Conservation (phyloP, 768 basidiomycete genomes). For the Boletus reticulatus region DNA sequence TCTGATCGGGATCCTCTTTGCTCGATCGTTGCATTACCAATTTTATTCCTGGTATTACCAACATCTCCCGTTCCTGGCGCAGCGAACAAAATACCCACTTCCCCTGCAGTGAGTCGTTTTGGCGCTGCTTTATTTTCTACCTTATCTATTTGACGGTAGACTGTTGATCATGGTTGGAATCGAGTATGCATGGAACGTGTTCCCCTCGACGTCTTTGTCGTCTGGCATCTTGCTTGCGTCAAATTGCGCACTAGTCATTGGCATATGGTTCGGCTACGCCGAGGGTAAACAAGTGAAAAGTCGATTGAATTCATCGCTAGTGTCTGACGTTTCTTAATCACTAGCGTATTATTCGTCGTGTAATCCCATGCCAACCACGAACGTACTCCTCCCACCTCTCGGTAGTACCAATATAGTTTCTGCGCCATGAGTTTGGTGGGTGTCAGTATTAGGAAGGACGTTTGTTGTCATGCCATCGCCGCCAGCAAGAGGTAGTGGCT, state of each 20-base stretch:
- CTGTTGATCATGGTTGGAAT: constrained; percentile 56
- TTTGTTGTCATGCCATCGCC: constrained; percentile 56
- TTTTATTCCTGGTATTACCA: constrained; percentile 98
- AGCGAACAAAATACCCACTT: constrained; percentile 66
- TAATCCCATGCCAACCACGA: constrained; percentile 70
- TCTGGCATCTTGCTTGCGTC: constrained; percentile 54
- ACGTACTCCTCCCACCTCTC: constrained; percentile 77
- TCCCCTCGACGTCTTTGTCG: constrained; percentile 72
- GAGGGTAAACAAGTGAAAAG: constrained; percentile 32
- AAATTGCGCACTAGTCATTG: constrained; percentile 51
- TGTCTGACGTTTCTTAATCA: background rate
- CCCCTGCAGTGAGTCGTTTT: constrained; percentile 52
- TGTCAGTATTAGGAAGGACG: constrained; percentile 66
- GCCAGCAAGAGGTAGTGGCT: constrained; percentile 52
- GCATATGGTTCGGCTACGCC: constrained; percentile 52
- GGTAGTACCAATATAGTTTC: constrained; percentile 80
- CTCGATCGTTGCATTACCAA: constrained; percentile 95
- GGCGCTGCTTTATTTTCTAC: constrained; percentile 1
- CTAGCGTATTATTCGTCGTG: constrained; percentile 15
- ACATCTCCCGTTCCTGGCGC: constrained; percentile 81
- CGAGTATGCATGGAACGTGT: constrained; percentile 88
- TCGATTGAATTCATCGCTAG: background rate
- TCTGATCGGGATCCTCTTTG: constrained; percentile 86
- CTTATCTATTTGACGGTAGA: constrained; percentile 37
- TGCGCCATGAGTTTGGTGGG: constrained; percentile 83